Evolutionary conservation across 2,329 filamentous ascomycete genomes (phyloP), one percentile per base, ranked within the genome.

Genomic region (Calycina marina): DNA sequence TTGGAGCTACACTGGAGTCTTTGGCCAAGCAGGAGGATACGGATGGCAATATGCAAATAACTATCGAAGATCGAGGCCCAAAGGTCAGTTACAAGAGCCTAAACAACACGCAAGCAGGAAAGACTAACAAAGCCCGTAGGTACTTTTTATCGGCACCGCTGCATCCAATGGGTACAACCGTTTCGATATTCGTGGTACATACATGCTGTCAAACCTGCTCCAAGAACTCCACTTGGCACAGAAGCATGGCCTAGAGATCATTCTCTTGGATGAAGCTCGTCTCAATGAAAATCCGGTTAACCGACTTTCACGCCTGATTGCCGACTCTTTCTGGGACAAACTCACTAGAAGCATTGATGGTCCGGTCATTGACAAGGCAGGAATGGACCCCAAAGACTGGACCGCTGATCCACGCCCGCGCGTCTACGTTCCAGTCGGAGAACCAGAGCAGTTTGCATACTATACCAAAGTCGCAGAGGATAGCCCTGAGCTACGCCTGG

Each of bases 211-310:
- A 40, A 98, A 96, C 54, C 72, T 96, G 28, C 67, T 96, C 25
- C 90, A 98, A 58, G 90, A 98, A 59, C 69, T 98, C 43, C 90
- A 81, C 1, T 68, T 96, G 44, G 90, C 90, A 42, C 78, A 93
- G 62, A 81, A 92, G 53, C 86, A 84, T 51, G 85, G 84, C 37
- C 77, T 83, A 39, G 84, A 85, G 56, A 77, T 84, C 51, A 88
- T 96, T 47, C 72, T 94, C 33, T 70, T 98, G 27, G 86, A 96
- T 49, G 85, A 94, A 53, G 79, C 77, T 6, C 77, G 88, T 14
- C 63, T 98, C 43, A 93, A 88, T 52, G 90, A 98, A 60, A 96
- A 96, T 51, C 90, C 90, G 0, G 86, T 96, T 28, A 79, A 81
- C 49, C 75, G 90, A 26, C 65, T 98, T 11, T 79, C 79, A 6